These are phyloP conservation scores for Populus hybrid DNA, from an alignment of 441 rosid genomes.

Conservation along the genomic window DNA sequence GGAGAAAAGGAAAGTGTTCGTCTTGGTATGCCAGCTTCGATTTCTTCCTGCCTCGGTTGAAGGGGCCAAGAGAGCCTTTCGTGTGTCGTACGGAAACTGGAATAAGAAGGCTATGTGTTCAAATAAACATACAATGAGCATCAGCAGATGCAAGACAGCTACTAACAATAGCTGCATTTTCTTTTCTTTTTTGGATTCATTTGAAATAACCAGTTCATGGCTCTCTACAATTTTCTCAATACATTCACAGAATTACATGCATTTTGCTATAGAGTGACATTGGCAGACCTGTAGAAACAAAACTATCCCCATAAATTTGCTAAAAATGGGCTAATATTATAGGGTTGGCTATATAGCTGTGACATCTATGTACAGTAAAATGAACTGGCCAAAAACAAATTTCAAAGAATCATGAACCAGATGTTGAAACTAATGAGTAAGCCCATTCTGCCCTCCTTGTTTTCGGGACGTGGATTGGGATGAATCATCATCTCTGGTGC, in stretches of 20 bases:
- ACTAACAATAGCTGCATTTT: background rate
- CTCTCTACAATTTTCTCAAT: constrained; percentile 39
- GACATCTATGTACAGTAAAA: constrained; percentile 33
- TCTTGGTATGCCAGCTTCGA: constrained; percentile 8
- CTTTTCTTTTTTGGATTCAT: constrained; percentile 7
- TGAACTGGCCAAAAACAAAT: constrained; percentile 11
- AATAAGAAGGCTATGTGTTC: no score
- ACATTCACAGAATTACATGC: constrained; percentile 25
- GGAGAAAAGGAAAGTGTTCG: background rate
- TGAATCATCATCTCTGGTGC: constrained; percentile 19
- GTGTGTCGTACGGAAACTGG: background rate
- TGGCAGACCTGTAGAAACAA: constrained; percentile 22
- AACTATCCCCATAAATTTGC: constrained; percentile 56
- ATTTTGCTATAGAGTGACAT: background rate
- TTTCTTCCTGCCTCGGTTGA: background rate
- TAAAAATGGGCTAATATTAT: constrained; percentile 51
- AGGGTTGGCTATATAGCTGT: constrained; percentile 32
- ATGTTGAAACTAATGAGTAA: constrained; percentile 6
- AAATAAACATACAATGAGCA: background rate
- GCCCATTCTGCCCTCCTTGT: background rate
- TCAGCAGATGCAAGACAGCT: background rate
- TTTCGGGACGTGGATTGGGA: constrained; percentile 20
- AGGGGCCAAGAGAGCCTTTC: background rate
- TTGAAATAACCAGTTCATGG: constrained; percentile 16
- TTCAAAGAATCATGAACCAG: background rate